Percentiles rank a stretch among this genome's conserved stretches.
phyloP scores from a whole-genome alignment of 2,329 filamentous ascomycete species.

The Alternaria triticina region DNA sequence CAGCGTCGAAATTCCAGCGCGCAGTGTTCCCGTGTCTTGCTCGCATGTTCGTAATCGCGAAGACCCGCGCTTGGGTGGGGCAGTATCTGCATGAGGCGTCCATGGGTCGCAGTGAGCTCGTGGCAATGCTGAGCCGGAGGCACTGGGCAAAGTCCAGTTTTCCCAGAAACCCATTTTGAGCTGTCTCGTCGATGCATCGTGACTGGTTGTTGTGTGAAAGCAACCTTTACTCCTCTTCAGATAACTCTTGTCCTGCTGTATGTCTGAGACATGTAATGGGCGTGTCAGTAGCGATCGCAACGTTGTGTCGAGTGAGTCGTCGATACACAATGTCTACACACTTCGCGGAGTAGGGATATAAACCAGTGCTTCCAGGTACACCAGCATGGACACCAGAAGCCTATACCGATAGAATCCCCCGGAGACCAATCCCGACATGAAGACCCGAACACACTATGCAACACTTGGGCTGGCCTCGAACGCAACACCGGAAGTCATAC shows the following conservation, averaged over 20 bases:
- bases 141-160: background rate
- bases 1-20: background rate
- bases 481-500: slow-evolving; percentile 21
- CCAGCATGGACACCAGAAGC: background rate
- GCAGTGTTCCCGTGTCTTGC: background rate
- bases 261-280: background rate
- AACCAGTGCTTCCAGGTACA: background rate
- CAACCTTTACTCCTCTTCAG: background rate
- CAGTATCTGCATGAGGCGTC: background rate
- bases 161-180: background rate
- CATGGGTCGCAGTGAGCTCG: background rate
- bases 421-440: background rate
- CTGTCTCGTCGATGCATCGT: background rate
- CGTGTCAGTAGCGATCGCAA: background rate
- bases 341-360: background rate
- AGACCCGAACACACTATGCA: slow-evolving; percentile 19
- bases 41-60: slow-evolving; percentile 7
- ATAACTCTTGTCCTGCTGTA: background rate
- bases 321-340: slow-evolving; percentile 8
- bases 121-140: background rate
- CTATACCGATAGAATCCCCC: background rate
- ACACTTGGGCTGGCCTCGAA: slow-evolving; percentile 20
- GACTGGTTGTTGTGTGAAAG: background rate
- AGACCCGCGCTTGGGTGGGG: background rate
- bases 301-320: slow-evolving; percentile 7